Conservation (phyloP, 2,329 filamentous ascomycete genomes). For the Corynespora cassiicola region DNA sequence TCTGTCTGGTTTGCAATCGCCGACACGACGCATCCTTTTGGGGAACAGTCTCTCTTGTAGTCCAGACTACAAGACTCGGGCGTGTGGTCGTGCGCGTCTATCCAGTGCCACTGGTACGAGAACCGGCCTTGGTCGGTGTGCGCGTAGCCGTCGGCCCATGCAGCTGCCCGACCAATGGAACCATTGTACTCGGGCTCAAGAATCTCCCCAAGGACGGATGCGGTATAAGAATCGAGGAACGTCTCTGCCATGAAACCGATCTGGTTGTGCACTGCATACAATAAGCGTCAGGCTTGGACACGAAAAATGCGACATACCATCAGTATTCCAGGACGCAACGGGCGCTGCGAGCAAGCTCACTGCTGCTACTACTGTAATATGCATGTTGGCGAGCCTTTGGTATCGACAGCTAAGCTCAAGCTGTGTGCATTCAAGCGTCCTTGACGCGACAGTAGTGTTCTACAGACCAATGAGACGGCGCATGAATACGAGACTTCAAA, state of each 20-base stretch:
- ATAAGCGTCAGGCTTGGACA: neutral
- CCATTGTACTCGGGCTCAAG: slow-evolving; percentile 49
- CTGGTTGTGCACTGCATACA: slow-evolving; percentile 45
- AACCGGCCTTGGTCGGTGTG: slow-evolving; percentile 48
- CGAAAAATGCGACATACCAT: slow-evolving; percentile 26
- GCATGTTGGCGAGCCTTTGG: too few species aligned
- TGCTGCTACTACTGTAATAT: too few species aligned
- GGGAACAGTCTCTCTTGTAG: slow-evolving; percentile 45
- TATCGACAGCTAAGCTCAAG: too few species aligned
- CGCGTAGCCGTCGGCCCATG: slow-evolving; percentile 49
- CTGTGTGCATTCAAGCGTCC: too few species aligned
- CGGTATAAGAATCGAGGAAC: slow-evolving; percentile 41
- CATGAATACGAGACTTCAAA: too few species aligned
- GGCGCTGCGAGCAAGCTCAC: slow-evolving; percentile 21
- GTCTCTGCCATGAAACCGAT: slow-evolving; percentile 49
- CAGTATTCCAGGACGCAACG: slow-evolving; percentile 37
- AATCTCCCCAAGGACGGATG: slow-evolving; percentile 38
- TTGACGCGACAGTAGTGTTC: too few species aligned
- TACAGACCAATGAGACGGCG: too few species aligned
- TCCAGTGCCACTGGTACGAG: slow-evolving; percentile 52
- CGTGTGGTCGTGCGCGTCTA: slow-evolving; percentile 44
- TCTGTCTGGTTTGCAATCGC: slow-evolving; percentile 51
- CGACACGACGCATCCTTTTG: slow-evolving; percentile 49
- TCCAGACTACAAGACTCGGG: slow-evolving; percentile 42
- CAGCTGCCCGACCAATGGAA: slow-evolving; percentile 47